Evolutionary conservation across 495 filamentous ascomycete species (phyloP).

Genomic region (Neurospora sublineolata): DNA sequence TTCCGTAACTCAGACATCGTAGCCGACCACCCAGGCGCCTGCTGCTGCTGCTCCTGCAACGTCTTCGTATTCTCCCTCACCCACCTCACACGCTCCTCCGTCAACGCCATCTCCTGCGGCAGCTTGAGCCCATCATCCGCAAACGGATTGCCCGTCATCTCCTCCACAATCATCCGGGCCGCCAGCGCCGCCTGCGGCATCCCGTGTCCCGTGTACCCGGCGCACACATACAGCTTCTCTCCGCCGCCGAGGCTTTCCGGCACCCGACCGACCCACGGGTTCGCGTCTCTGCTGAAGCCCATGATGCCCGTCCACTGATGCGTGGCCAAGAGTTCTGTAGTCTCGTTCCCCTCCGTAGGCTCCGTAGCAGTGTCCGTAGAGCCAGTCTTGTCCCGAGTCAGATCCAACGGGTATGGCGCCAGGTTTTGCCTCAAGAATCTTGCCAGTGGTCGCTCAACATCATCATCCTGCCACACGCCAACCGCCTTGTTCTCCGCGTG

Average conservation of each 20-base stretch:
- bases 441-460: slow-evolving; percentile 47
- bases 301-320: slow-evolving; percentile 75
- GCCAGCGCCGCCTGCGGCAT: slow-evolving; percentile 69
- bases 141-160: slow-evolving; percentile 38
- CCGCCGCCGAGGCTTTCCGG: slow-evolving; percentile 31
- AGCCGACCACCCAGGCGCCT: slow-evolving; percentile 13
- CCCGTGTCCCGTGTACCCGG: slow-evolving; percentile 63
- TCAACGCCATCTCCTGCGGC: slow-evolving; percentile 37
- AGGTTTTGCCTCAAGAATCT: slow-evolving; percentile 31
- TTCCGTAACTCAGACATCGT: background rate
- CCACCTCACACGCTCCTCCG: slow-evolving; percentile 25
- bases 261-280: slow-evolving; percentile 57
- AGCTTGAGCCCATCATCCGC: slow-evolving; percentile 9
- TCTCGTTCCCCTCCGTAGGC: slow-evolving; percentile 6
- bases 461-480: slow-evolving; percentile 44
- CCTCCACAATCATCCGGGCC: slow-evolving; percentile 52
- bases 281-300: slow-evolving; percentile 59
- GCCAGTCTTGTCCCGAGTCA: background rate
- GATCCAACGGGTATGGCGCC: slow-evolving; percentile 12
- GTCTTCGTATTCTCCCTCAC: slow-evolving; percentile 7
- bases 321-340: slow-evolving; percentile 37
- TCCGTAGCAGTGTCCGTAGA: background rate
- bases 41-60: background rate
- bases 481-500: slow-evolving; percentile 35
- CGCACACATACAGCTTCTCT: slow-evolving; percentile 21